Evolutionary conservation across 2,329 filamentous ascomycete species (phyloP).

Genomic region (Rhynchosporium secalis): DNA sequence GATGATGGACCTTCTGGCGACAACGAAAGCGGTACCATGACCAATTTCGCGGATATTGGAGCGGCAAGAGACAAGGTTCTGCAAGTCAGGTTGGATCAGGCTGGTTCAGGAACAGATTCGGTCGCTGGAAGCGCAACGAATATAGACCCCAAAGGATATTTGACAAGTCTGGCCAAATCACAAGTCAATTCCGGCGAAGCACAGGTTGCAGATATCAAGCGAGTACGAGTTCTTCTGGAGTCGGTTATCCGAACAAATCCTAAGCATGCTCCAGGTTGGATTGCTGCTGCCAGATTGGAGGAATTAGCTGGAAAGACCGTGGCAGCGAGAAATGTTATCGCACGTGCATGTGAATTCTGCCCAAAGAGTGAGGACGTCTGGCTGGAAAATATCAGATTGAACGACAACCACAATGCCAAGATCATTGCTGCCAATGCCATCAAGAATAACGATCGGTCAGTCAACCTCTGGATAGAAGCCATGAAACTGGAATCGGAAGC

Average conservation of each 20-base stretch:
- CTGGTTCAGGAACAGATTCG: conserved; percentile 67
- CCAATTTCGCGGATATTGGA: conserved; percentile 96
- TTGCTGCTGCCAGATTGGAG: conserved; percentile 88
- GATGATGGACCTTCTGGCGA: conserved; percentile 66
- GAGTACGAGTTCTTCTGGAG: conserved; percentile 87
- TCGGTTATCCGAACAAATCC: conserved; percentile 98
- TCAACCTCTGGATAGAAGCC: conserved; percentile 90
- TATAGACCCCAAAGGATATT: conserved; percentile 93
- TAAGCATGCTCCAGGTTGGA: conserved; percentile 92
- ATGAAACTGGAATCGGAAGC: conserved; percentile 86
- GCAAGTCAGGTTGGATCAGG: conserved; percentile 89
- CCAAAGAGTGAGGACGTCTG: conserved; percentile 94
- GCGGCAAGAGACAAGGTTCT: conserved; percentile 94
- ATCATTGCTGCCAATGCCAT: conserved; percentile 93
- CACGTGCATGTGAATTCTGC: conserved; percentile 84
- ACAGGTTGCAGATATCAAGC: conserved; percentile 91
- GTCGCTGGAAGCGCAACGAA: conserved; percentile 79
- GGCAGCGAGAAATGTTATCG: conserved; percentile 83
- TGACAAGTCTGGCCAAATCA: conserved; percentile 85
- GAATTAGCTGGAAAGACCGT: conserved; percentile 91
- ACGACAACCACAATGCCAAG: conserved; percentile 90
- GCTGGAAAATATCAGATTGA: conserved; percentile 92
- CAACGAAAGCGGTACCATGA: conserved; percentile 80
- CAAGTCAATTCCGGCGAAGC: conserved; percentile 77
- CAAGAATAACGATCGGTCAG: conserved; percentile 84